These are phyloP conservation scores for Gnetum montanum DNA, from an alignment of 75 land plant species.

Conservation along the genomic window DNA sequence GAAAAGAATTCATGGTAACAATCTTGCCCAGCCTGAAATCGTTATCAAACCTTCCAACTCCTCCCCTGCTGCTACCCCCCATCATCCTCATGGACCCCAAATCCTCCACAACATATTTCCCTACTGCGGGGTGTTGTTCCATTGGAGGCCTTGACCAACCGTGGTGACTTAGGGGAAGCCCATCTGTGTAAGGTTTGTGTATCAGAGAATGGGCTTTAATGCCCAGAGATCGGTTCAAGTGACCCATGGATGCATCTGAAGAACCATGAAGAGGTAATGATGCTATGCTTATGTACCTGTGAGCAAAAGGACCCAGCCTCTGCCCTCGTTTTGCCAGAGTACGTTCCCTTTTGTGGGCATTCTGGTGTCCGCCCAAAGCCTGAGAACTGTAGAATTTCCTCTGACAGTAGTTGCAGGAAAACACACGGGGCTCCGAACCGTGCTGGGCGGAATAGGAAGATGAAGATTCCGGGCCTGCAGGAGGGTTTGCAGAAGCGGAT, in stretches of 20 bases:
- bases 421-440: constrained; percentile 16
- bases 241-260: constrained; percentile 2
- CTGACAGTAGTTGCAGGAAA: constrained; percentile 41
- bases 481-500: background rate
- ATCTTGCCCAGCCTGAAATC: constrained; percentile 4
- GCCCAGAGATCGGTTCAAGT: constrained; percentile 27
- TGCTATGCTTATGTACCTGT: constrained; percentile 27
- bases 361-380: constrained; percentile 53
- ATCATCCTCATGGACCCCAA: background rate
- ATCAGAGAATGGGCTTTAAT: constrained; percentile 38
- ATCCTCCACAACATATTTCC: constrained; percentile 7
- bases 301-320: constrained; percentile 23
- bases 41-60: constrained; percentile 19
- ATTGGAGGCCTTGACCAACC: constrained; percentile 9
- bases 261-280: constrained; percentile 48
- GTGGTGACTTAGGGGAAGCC: constrained; percentile 8
- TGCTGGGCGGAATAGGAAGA: background rate
- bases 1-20: constrained; percentile 7
- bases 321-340: constrained; percentile 29
- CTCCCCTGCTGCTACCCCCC: constrained; percentile 11
- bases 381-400: constrained; percentile 53
- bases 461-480: constrained; percentile 1
- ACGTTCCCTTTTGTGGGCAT: constrained; percentile 49
- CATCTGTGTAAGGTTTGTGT: constrained; percentile 18
- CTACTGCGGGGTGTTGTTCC: constrained; percentile 8